Percentiles rank a stretch among this genome's conserved stretches.
phyloP scores from a whole-genome alignment of 352 stramenopile genomes.

The Albugo candida region DNA sequence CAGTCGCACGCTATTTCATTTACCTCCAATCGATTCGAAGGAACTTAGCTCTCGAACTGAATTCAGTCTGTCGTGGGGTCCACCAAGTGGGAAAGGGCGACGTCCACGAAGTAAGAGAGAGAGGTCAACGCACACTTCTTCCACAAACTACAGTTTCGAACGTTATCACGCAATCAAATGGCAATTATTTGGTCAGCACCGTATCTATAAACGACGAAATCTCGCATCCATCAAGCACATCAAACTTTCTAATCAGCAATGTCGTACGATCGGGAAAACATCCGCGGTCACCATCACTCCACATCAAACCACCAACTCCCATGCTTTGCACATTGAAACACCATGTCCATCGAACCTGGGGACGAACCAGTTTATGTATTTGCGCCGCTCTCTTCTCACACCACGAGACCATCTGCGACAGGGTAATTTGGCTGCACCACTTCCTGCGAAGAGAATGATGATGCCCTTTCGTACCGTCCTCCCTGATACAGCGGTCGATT shows the following conservation, averaged over 20 bases:
- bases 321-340: too few species aligned
- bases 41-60: too few species aligned
- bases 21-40: slow-evolving; percentile 23
- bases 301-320: slow-evolving; percentile 11
- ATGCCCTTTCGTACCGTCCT: too few species aligned
- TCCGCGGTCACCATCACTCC: neutral
- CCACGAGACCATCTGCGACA: too few species aligned
- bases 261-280: neutral
- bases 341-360: too few species aligned
- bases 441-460: too few species aligned
- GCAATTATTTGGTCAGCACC: slow-evolving; percentile 8
- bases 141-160: neutral
- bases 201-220: too few species aligned
- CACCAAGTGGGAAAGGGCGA: slow-evolving; percentile 4
- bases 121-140: slow-evolving; percentile 1
- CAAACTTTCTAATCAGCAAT: slow-evolving; percentile 7
- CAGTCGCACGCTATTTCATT: slow-evolving; percentile 37
- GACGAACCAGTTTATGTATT: too few species aligned
- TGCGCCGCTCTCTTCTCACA: too few species aligned
- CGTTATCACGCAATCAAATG: slow-evolving; percentile 56
- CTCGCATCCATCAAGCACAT: slow-evolving; percentile 18
- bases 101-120: slow-evolving; percentile 2
- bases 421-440: too few species aligned
- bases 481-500: slow-evolving; percentile 20
- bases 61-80: neutral